Conservation (phyloP, 2,329 filamentous ascomycete genomes). For the Microsporum canis region DNA sequence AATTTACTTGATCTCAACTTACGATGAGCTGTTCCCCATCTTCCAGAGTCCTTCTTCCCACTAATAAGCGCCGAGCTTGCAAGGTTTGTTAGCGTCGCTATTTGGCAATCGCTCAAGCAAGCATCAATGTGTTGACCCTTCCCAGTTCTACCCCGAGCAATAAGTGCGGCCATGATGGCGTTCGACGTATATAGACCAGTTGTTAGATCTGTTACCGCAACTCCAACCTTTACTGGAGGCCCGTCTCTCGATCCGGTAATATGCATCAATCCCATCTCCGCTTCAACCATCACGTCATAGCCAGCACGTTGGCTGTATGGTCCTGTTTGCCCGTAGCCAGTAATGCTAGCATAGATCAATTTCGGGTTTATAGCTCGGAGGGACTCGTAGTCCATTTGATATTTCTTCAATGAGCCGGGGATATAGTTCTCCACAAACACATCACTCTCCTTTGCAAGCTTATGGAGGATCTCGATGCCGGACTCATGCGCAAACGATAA, state of each 20-base stretch:
- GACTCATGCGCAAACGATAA: constrained; percentile 79
- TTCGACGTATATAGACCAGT: constrained; percentile 93
- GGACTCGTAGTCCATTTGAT: constrained; percentile 76
- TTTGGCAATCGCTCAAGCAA: constrained; percentile 84
- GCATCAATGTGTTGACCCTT: constrained; percentile 88
- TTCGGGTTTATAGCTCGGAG: constrained; percentile 69
- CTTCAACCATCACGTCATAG: constrained; percentile 99
- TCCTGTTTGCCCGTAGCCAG: constrained; percentile 90
- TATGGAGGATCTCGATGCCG: constrained; percentile 78
- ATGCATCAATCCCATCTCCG: constrained; percentile 96
- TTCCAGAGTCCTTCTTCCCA: constrained; percentile 71
- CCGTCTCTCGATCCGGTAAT: constrained; percentile 85
- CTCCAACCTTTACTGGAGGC: constrained; percentile 90
- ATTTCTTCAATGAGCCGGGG: constrained; percentile 79
- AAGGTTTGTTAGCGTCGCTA: constrained; percentile 88
- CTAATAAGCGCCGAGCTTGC: constrained; percentile 84
- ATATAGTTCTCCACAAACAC: constrained; percentile 96
- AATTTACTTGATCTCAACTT: constrained; percentile 22
- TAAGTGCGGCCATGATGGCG: constrained; percentile 82
- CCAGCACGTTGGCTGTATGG: constrained; percentile 79
- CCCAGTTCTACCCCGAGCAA: constrained; percentile 62
- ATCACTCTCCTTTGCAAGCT: constrained; percentile 72
- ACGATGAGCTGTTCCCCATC: constrained; percentile 97
- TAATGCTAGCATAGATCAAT: constrained; percentile 91
- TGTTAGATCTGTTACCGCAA: constrained; percentile 91